A percentile compares a stretch with the other conserved stretches of the same genome.
These are phyloP conservation scores for Blastocystis sp. DNA, from an alignment of 352 stramenopile species.

Conservation along the genomic window DNA sequence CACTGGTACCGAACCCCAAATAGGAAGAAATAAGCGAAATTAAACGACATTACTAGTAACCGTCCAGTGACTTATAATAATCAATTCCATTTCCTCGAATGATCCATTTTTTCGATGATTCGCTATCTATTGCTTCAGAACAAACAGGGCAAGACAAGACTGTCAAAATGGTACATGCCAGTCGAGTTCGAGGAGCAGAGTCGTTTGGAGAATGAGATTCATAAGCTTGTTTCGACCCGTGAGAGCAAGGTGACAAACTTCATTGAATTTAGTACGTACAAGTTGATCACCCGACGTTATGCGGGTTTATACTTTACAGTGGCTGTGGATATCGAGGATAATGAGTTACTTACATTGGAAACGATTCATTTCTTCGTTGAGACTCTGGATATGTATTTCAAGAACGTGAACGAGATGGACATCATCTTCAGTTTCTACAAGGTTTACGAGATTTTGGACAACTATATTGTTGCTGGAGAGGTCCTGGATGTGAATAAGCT, in stretches of 20 bases:
- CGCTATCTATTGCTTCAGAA: constrained; percentile 97
- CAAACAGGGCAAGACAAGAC: constrained; percentile 90
- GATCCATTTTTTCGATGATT: constrained; percentile 69
- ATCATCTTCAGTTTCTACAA: constrained; percentile 88
- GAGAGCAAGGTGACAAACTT: constrained; percentile 86
- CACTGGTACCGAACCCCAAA: too few relatives aligned
- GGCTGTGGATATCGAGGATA: constrained; percentile 79
- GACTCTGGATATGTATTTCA: constrained; percentile 93
- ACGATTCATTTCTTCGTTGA: constrained; percentile 97
- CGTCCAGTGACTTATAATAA: too few relatives aligned
- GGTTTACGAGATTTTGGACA: constrained; percentile 85
- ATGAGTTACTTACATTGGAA: constrained; percentile 92
- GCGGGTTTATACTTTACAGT: constrained; percentile 95
- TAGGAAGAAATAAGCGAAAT: too few relatives aligned
- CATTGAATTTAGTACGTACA: constrained; percentile 94
- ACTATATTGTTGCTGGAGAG: constrained; percentile 87
- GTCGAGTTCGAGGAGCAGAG: constrained; percentile 72
- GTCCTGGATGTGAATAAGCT: constrained; percentile 82
- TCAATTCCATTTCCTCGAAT: too few relatives aligned
- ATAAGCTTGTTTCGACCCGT: constrained; percentile 77
- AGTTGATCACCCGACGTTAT: constrained; percentile 95
- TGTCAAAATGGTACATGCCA: constrained; percentile 95
- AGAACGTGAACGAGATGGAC: constrained; percentile 95
- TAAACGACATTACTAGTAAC: too few relatives aligned
- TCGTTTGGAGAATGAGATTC: constrained; percentile 80